These are phyloP conservation scores for Powellomyces hirtus DNA, from an alignment of 192 early-diverging fungal species.

Conservation along the genomic window DNA sequence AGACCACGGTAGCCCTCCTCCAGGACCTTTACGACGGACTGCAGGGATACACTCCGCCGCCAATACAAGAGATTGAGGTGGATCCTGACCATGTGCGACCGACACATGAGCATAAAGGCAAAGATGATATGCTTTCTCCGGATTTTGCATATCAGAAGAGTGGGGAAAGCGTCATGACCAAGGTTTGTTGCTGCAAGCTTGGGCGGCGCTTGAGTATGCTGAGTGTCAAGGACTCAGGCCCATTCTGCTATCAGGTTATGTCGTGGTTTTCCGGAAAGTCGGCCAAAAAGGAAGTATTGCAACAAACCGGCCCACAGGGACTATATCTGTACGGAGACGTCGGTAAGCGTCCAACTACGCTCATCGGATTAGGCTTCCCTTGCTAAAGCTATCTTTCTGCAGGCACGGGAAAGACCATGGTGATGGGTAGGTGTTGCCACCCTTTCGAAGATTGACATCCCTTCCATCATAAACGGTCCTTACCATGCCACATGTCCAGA, in stretches of 20 bases:
- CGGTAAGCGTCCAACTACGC: conserved; percentile 8
- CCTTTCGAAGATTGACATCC: not conserved
- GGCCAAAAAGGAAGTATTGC: not conserved
- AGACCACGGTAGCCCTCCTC: conserved; percentile 54
- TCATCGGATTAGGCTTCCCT: not conserved
- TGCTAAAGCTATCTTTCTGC: not conserved
- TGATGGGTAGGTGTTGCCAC: conserved; percentile 57
- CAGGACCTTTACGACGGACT: conserved; percentile 24
- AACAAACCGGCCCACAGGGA: conserved; percentile 31
- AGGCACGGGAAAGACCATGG: conserved; percentile 86
- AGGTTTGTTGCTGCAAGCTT: conserved; percentile 3
- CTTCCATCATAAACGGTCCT: no score
- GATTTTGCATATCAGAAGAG: conserved; percentile 36
- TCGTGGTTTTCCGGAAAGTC: not conserved
- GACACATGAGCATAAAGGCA: conserved; percentile 22
- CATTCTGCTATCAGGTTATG: not conserved
- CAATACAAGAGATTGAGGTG: conserved; percentile 9
- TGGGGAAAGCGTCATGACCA: conserved; percentile 5
- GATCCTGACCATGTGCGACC: not conserved
- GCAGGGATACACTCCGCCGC: conserved; percentile 22
- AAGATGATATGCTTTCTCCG: conserved; percentile 22
- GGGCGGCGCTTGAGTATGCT: no score
- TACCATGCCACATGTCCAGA: conserved; percentile 39
- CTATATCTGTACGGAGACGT: conserved; percentile 49
- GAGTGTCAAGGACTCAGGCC: no score